Evolutionary conservation across 2,329 filamentous ascomycete species (phyloP).

Genomic region (Aspergillus sp.): DNA sequence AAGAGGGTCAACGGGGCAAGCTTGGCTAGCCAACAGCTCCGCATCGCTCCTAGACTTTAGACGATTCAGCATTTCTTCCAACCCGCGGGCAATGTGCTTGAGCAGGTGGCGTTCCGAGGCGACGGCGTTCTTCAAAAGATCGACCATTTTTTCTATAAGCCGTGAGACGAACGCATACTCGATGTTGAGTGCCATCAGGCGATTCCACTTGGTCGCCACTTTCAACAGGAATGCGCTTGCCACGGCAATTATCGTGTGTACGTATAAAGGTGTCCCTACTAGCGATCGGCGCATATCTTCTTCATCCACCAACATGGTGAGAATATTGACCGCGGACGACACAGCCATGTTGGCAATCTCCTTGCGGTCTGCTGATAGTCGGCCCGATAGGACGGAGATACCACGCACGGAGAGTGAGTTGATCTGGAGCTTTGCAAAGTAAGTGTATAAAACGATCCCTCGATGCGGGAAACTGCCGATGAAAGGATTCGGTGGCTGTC

Average conservation of each 20-base stretch:
- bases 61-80: too few relatives aligned
- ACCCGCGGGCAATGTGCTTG: too few relatives aligned
- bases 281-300: conserved; percentile 39
- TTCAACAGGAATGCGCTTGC: conserved; percentile 46
- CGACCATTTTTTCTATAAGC: too few relatives aligned
- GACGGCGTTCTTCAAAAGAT: too few relatives aligned
- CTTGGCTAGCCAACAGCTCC: too few relatives aligned
- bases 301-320: conserved; percentile 40
- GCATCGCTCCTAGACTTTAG: too few relatives aligned
- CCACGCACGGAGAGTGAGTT: conserved; percentile 52
- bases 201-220: conserved; percentile 31
- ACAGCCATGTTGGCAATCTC: conserved; percentile 45
- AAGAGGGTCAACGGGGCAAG: too few relatives aligned
- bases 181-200: too few relatives aligned
- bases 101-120: too few relatives aligned
- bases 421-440: conserved; percentile 53
- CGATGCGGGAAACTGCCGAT: conserved; percentile 52
- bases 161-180: too few relatives aligned
- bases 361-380: conserved; percentile 36
- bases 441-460: conserved; percentile 50
- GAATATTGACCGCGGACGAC: conserved; percentile 40
- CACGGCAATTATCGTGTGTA: conserved; percentile 48
- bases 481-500: conserved; percentile 37
- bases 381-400: conserved; percentile 5
- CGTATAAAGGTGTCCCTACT: conserved; percentile 42